Evolutionary conservation across 176 grass and related monocot species (phyloP).

Genomic region (Oryza meridionalis): DNA sequence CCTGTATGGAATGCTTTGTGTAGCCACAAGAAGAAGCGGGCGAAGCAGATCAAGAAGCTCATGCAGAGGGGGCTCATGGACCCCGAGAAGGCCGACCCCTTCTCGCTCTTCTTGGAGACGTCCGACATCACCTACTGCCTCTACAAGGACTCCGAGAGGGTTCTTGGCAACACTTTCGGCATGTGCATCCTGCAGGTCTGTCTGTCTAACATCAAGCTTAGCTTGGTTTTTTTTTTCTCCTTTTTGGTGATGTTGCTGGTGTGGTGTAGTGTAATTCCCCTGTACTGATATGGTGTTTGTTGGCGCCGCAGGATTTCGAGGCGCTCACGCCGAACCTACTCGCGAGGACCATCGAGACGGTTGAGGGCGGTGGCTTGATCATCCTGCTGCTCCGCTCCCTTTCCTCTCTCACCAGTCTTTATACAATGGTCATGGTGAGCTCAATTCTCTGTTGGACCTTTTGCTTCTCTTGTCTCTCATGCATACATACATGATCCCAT

Average conservation of each 20-base stretch:
- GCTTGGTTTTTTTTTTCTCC: neutral
- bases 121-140: conserved; percentile 83
- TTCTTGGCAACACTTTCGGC: conserved; percentile 94
- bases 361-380: conserved; percentile 90
- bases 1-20: too few species aligned
- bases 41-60: conserved; percentile 94
- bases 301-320: conserved; percentile 74
- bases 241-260: neutral
- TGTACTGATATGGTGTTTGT: conserved; percentile 10
- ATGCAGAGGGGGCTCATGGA: conserved; percentile 89
- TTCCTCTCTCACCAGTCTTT: conserved; percentile 85
- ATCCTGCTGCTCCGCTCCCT: conserved; percentile 81
- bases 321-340: conserved; percentile 87
- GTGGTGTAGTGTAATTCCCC: neutral
- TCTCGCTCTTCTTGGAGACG: conserved; percentile 85
- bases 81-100: conserved; percentile 87
- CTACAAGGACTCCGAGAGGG: conserved; percentile 85
- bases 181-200: conserved; percentile 97
- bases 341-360: conserved; percentile 88
- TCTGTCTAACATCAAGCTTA: neutral
- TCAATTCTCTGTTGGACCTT: neutral
- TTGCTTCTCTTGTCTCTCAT: neutral
- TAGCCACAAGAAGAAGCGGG: conserved; percentile 87
- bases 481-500: neutral
- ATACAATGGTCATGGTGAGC: conserved; percentile 95